phyloP scores from a whole-genome alignment of 2,329 filamentous ascomycete genomes.

The Tolypocladium cylindrosporum region DNA sequence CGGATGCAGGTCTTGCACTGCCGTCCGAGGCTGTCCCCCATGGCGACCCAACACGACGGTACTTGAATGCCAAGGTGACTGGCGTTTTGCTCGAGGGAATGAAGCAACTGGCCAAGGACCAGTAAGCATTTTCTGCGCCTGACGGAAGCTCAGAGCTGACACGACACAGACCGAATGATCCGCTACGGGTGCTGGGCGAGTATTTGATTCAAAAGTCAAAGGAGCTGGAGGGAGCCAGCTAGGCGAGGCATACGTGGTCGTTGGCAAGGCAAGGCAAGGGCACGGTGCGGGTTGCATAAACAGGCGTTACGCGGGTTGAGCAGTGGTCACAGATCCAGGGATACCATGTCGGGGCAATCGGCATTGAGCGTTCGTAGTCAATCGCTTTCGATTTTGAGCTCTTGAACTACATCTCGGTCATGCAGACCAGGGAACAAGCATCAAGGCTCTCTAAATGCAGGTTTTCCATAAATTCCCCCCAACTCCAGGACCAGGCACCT shows the following conservation, averaged over 20 bases:
- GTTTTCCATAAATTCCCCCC: slow-evolving; percentile 28
- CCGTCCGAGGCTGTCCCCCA: slow-evolving; percentile 51
- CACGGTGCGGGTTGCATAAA: slow-evolving; percentile 1
- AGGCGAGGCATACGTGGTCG: slow-evolving; percentile 4
- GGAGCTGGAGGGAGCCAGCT: slow-evolving; percentile 43
- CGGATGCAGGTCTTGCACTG: slow-evolving; percentile 42
- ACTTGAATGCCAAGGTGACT: slow-evolving; percentile 63
- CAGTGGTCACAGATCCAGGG: neutral
- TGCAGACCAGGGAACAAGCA: slow-evolving; percentile 27
- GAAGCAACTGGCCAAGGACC: slow-evolving; percentile 61
- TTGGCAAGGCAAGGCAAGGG: slow-evolving; percentile 1
- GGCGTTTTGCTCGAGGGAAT: slow-evolving; percentile 61
- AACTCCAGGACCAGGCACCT: slow-evolving; percentile 32
- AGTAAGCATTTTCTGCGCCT: slow-evolving; percentile 39
- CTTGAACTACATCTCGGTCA: slow-evolving; percentile 19
- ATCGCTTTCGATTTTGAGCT: slow-evolving; percentile 25
- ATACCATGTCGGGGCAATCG: slow-evolving; percentile 11
- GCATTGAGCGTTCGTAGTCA: slow-evolving; percentile 12
- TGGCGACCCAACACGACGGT: slow-evolving; percentile 59
- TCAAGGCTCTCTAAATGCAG: slow-evolving; percentile 34
- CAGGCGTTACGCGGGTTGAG: neutral
- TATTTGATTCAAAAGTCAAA: slow-evolving; percentile 59
- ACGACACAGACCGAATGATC: slow-evolving; percentile 48
- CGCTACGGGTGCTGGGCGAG: slow-evolving; percentile 59
- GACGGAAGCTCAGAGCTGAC: slow-evolving; percentile 1